These are phyloP conservation scores for Russula compacta DNA, from an alignment of 768 basidiomycete genomes.

Conservation along the genomic window DNA sequence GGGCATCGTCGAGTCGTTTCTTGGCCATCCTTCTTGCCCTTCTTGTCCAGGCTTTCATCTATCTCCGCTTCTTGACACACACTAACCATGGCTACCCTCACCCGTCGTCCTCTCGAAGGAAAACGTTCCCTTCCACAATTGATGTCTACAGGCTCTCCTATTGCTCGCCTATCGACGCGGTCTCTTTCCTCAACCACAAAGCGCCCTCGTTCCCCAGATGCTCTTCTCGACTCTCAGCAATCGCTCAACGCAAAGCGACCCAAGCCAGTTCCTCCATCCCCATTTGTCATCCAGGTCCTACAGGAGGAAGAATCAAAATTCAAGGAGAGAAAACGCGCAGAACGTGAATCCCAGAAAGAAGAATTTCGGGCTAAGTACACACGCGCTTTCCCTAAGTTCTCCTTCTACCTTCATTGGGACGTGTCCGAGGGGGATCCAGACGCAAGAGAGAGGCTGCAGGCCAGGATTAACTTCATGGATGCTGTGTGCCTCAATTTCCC, in stretches of 20 bases:
- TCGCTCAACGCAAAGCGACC: slow-evolving; percentile 17
- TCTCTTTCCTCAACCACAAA: slow-evolving; percentile 13
- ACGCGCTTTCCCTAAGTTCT: slow-evolving; percentile 61
- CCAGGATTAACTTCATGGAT: slow-evolving; percentile 57
- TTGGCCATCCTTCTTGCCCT: slow-evolving; percentile 1
- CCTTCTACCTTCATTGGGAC: slow-evolving; percentile 66
- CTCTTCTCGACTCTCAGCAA: slow-evolving; percentile 14
- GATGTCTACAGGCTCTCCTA: slow-evolving; percentile 13
- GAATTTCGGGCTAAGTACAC: slow-evolving; percentile 20
- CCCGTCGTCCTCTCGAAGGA: slow-evolving; percentile 19
- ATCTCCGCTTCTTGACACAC: not conserved
- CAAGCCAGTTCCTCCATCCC: slow-evolving; percentile 11
- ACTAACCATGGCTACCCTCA: slow-evolving; percentile 14
- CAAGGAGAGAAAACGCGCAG: slow-evolving; percentile 17
- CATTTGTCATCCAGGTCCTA: not conserved
- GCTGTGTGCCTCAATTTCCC: slow-evolving; percentile 47
- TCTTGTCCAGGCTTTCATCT: not conserved
- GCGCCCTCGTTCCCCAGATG: slow-evolving; percentile 20
- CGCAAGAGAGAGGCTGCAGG: slow-evolving; percentile 36
- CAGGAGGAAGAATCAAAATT: slow-evolving; percentile 16
- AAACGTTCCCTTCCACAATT: slow-evolving; percentile 19
- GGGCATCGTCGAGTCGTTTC: slow-evolving; percentile 1
- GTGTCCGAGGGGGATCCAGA: slow-evolving; percentile 46
- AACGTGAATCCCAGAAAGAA: slow-evolving; percentile 20
- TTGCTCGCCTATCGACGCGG: slow-evolving; percentile 3